phyloP scores from a whole-genome alignment of 202 grass and related monocot genomes.

The Hordeum pubiflorum region DNA sequence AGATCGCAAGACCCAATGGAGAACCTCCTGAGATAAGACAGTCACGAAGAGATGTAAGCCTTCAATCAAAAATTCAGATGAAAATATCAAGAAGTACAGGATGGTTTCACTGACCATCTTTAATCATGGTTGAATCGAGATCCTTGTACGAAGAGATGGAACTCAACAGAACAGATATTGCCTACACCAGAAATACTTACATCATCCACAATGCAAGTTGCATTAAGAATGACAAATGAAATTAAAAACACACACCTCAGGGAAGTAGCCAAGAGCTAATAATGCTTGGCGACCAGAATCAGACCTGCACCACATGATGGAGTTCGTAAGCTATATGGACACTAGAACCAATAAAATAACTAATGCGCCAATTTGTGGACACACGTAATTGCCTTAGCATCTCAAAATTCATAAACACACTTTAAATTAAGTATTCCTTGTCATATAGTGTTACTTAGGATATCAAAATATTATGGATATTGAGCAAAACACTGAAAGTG shows the following conservation, averaged over 20 bases:
- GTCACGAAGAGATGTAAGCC: constrained; percentile 15
- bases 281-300: constrained; percentile 93
- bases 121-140: constrained; percentile 50
- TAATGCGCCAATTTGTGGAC: neutral
- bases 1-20: constrained; percentile 83
- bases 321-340: constrained; percentile 11
- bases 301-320: constrained; percentile 44
- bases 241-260: constrained; percentile 53
- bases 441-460: neutral
- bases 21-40: constrained; percentile 51
- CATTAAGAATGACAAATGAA: constrained; percentile 26
- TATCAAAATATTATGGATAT: constrained; percentile 8
- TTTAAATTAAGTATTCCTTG: constrained; percentile 6
- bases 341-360: constrained; percentile 8
- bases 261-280: constrained; percentile 68
- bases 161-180: constrained; percentile 76
- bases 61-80: neutral
- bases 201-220: constrained; percentile 20
- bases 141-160: constrained; percentile 76
- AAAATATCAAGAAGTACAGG: constrained; percentile 22
- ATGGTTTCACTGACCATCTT: constrained; percentile 40
- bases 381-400: neutral
- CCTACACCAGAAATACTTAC: constrained; percentile 36
- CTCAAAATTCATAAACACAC: neutral
- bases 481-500: neutral